phyloP scores from a whole-genome alignment of 164 flowering plant species.

The Umbilicus rupestris region DNA sequence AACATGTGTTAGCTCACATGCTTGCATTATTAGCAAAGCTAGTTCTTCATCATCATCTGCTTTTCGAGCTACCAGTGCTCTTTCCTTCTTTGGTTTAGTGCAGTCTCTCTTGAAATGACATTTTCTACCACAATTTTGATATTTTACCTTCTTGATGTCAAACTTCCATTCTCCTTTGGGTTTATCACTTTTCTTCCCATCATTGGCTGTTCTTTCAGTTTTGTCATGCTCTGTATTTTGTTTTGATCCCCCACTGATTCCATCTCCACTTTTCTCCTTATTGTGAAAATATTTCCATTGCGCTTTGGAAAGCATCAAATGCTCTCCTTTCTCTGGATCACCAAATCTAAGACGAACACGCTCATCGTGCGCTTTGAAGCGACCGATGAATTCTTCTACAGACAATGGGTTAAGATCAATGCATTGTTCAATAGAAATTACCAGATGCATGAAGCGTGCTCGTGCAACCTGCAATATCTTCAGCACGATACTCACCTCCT shows the following conservation, averaged over 20 bases:
- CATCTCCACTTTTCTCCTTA: neutral
- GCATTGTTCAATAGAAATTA: neutral
- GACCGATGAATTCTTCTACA: neutral
- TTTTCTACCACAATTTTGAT: neutral
- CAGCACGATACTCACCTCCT: neutral
- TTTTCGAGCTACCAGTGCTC: neutral
- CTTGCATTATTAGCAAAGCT: neutral
- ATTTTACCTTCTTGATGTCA: neutral
- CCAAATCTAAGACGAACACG: neutral
- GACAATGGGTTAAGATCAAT: neutral
- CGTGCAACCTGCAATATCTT: neutral
- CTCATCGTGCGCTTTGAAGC: neutral
- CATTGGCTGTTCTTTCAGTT: neutral
- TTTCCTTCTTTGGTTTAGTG: neutral
- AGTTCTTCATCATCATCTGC: neutral
- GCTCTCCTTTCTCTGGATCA: neutral
- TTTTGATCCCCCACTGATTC: neutral
- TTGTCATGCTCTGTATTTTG: neutral
- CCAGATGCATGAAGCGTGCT: neutral
- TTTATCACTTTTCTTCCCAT: neutral
- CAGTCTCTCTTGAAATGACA: neutral
- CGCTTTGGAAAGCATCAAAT: neutral
- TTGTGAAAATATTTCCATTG: neutral
- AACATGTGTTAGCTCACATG: neutral
- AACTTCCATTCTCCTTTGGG: neutral